These are phyloP conservation scores for Cnidoscolus chayamansa DNA, from an alignment of 441 rosid species.

Conservation along the genomic window DNA sequence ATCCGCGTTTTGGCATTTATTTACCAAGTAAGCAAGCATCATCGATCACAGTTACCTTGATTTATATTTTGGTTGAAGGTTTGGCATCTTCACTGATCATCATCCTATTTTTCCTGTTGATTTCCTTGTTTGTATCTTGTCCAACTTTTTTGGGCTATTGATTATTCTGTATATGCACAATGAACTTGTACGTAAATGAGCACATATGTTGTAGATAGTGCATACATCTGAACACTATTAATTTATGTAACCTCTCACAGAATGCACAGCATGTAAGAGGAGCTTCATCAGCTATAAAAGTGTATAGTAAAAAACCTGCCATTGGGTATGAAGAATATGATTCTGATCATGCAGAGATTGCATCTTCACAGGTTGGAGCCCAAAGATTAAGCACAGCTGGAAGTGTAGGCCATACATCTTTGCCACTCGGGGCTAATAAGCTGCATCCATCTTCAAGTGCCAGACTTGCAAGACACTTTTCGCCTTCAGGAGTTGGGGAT, in stretches of 20 bases:
- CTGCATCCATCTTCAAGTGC: conserved; percentile 38
- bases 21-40: not conserved
- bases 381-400: conserved; percentile 49
- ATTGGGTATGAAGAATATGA: conserved; percentile 51
- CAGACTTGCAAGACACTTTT: conserved; percentile 37
- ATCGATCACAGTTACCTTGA: not conserved
- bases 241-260: conserved; percentile 28
- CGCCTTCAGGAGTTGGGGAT: conserved; percentile 40
- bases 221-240: conserved; percentile 21
- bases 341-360: conserved; percentile 47
- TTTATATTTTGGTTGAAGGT: not conserved
- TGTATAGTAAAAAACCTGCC: conserved; percentile 39
- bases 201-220: conserved; percentile 3
- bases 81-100: not conserved
- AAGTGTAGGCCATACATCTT: conserved; percentile 40
- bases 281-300: conserved; percentile 37
- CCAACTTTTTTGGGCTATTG: not conserved
- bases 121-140: not conserved
- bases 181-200: not conserved
- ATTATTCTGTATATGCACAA: not conserved
- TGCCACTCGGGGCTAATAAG: conserved; percentile 48
- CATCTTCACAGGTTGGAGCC: conserved; percentile 43
- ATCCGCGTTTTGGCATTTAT: not conserved
- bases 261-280: conserved; percentile 44
- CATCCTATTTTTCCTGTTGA: not conserved